Conservation (phyloP, 1,139 yeast genomes). For the Diutina sp. region DNA sequence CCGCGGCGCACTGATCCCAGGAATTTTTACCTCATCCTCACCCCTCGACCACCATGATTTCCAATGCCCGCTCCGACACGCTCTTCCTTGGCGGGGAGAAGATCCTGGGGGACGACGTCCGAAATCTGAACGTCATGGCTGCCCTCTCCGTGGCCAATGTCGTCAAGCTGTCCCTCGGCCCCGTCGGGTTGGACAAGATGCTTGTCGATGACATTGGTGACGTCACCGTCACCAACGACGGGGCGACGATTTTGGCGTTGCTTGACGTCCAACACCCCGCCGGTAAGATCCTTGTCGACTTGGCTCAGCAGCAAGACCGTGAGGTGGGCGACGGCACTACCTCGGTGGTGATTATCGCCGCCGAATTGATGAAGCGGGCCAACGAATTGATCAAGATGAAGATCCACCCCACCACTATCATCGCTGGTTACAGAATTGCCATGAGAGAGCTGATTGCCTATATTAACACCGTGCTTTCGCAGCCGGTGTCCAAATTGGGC, state of each 20-base stretch:
- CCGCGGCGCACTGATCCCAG: conserved; percentile 1
- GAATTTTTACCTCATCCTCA: background rate
- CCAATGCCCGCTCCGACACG: conserved; percentile 78
- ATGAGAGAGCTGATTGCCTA: conserved; percentile 84
- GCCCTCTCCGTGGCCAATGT: conserved; percentile 96
- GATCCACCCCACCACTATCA: conserved; percentile 95
- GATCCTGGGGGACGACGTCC: conserved; percentile 88
- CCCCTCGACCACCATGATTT: conserved; percentile 17
- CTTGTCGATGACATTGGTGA: conserved; percentile 98
- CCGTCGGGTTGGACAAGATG: conserved; percentile 98
- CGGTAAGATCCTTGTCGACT: conserved; percentile 89
- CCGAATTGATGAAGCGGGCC: conserved; percentile 85
- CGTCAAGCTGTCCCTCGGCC: conserved; percentile 93
- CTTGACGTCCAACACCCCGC: conserved; percentile 99
- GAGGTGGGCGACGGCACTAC: conserved; percentile 99
- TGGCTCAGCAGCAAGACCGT: conserved; percentile 97
- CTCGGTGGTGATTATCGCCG: conserved; percentile 91
- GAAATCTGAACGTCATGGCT: conserved; percentile 92
- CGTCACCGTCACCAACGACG: conserved; percentile 97
- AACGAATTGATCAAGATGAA: conserved; percentile 88
- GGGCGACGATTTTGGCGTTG: conserved; percentile 86
- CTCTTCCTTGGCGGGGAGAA: conserved; percentile 93
- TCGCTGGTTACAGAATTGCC: conserved; percentile 92
- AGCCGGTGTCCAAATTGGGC: conserved; percentile 71
- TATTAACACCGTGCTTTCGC: conserved; percentile 74